Base-by-base conservation (phyloP, 257 asterid species). In the Solanum verrucosum region DNA sequence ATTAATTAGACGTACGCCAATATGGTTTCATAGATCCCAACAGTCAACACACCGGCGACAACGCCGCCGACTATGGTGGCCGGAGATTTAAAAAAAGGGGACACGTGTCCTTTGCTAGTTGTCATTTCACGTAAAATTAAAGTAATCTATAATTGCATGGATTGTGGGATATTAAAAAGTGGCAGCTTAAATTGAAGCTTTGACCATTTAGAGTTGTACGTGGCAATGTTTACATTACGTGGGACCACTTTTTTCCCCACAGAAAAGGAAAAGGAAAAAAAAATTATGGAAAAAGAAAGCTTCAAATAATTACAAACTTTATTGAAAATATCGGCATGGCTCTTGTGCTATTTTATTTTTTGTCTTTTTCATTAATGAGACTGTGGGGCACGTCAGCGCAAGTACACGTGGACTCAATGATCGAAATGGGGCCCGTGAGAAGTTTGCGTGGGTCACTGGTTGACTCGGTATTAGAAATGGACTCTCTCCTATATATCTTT, bases 21-120 rank as follows among this genome's bases (percentile, higher is more conserved):
- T 85, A 70, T 7, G 88, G 95, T 90, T 92, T 89, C 94, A 46
- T 87, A 83, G 87, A 90, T 89, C 92, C 96, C 95, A 92, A 89
- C 95, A 88, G 90, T 81, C 89, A 18, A 87, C 77, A 78, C 84
- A 49, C 93, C 93, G 93, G 93, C 91, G 91, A 83, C 89, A 81
- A 87, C 89, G 87, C 88, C 89, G 92, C 88, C 89, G 90, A 90
- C 72, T 87, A 84, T 88, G 84, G 93, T 89, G 93, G 93, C 91
- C 92, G 91, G 93, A 88, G 90, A 77, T 37, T 87, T 20, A 4
- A 86, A 44, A 40, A 46, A 15, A 29, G 6, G 87, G 4, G 88
- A 85, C 91, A 73, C 89, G 90, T 78, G 89, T 84, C 27, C 86
- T 78, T 27, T 91, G 25, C 90, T 38, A 27, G 59, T 87, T 63